Conservation (phyloP, 306 rosid genomes). For the Vigna angularis region DNA sequence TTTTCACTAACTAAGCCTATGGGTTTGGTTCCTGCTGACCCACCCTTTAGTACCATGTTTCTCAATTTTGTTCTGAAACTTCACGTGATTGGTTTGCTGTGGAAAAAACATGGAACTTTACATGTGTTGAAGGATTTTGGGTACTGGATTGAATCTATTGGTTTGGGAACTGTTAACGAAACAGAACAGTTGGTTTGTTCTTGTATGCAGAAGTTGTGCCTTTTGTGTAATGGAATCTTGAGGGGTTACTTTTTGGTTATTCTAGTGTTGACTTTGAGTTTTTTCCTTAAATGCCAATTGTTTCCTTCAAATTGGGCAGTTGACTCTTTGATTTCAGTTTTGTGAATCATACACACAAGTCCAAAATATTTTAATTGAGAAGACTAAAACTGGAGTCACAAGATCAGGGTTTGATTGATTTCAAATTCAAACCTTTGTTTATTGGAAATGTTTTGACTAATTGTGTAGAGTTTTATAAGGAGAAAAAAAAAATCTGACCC, state of each 20-base stretch:
- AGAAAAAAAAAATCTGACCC: conserved; percentile 1
- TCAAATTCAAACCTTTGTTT: conserved; percentile 26
- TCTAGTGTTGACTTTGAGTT: conserved; percentile 5
- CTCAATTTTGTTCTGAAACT: conserved; percentile 21
- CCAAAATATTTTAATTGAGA: not conserved
- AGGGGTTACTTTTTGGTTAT: conserved; percentile 15
- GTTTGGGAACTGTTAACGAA: conserved; percentile 28
- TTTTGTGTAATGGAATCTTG: conserved; percentile 21
- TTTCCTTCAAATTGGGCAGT: conserved; percentile 22
- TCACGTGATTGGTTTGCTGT: conserved; percentile 22
- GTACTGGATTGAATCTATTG: conserved; percentile 17
- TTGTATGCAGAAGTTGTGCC: conserved; percentile 6
- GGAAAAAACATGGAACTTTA: conserved; percentile 35
- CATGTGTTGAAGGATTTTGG: conserved; percentile 22
- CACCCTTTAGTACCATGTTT: not conserved
- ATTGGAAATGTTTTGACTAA: conserved; percentile 3
- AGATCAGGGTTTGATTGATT: not conserved
- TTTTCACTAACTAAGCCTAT: not conserved
- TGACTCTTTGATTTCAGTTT: conserved; percentile 31
- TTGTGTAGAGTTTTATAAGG: conserved; percentile 1
- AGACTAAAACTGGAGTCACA: not conserved
- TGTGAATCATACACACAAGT: conserved; percentile 3
- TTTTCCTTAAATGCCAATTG: not conserved
- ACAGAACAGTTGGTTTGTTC: not conserved
- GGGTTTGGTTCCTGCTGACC: not conserved